Evolutionary conservation across 2,329 filamentous ascomycete genomes (phyloP).

Genomic region (Aureobasidium namibiae): DNA sequence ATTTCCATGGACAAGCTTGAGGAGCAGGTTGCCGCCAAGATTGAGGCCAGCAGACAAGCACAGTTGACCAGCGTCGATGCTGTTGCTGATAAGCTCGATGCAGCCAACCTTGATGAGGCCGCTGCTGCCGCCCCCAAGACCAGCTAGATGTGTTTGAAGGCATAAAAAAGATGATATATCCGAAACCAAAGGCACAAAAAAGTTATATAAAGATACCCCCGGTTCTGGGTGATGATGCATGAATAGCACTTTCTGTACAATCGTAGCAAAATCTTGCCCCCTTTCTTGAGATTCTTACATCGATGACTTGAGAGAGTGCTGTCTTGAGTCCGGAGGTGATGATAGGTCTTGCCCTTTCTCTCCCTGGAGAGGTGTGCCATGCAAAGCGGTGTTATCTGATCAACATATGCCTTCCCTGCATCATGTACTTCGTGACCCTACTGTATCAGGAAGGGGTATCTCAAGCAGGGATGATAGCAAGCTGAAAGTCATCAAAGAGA

Average conservation of each 20-base stretch:
- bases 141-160: background rate
- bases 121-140: slow-evolving; percentile 18
- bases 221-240: background rate
- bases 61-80: slow-evolving; percentile 22
- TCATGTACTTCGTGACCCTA: no score
- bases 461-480: background rate
- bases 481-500: background rate
- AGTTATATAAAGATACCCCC: slow-evolving; percentile 10
- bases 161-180: background rate
- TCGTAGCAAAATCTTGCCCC: background rate
- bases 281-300: background rate
- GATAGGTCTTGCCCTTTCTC: background rate
- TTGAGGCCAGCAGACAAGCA: slow-evolving; percentile 27
- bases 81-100: slow-evolving; percentile 12
- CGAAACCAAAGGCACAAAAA: background rate
- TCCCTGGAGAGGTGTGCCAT: background rate
- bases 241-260: background rate
- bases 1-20: slow-evolving; percentile 58
- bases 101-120: slow-evolving; percentile 17
- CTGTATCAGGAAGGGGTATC: no score
- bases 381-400: background rate
- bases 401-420: background rate
- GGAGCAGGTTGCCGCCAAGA: slow-evolving; percentile 50
- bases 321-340: background rate
- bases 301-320: background rate